Evolutionary conservation across 2,329 filamentous ascomycete species (phyloP).

Genomic region (Amphichorda felina): DNA sequence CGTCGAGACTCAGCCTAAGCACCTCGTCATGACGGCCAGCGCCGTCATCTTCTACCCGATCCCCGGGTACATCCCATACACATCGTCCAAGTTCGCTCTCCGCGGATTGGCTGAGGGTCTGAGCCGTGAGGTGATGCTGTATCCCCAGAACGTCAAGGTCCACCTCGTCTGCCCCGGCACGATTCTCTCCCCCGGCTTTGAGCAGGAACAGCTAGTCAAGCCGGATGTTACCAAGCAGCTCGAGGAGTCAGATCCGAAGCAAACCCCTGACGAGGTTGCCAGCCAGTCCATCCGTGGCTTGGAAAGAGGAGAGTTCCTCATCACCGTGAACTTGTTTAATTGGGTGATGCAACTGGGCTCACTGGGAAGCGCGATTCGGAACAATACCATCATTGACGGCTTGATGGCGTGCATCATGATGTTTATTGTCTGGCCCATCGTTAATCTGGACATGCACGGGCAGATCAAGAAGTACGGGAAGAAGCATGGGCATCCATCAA

Average conservation of each 20-base stretch:
- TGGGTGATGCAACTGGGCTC: constrained; percentile 54
- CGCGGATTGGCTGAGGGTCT: constrained; percentile 74
- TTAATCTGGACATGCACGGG: constrained; percentile 40
- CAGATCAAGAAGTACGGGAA: constrained; percentile 45
- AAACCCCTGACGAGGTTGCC: constrained; percentile 71
- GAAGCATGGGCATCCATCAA: constrained; percentile 45
- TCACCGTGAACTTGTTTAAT: constrained; percentile 65
- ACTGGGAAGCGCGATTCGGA: constrained; percentile 43
- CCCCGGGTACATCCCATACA: constrained; percentile 74
- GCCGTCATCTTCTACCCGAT: constrained; percentile 64
- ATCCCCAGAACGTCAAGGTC: constrained; percentile 71
- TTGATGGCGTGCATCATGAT: constrained; percentile 37
- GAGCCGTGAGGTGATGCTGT: constrained; percentile 73
- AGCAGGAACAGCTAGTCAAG: constrained; percentile 66
- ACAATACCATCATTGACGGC: constrained; percentile 49
- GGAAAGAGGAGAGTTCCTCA: constrained; percentile 68
- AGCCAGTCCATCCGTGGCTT: constrained; percentile 56
- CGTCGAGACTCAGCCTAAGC: constrained; percentile 42
- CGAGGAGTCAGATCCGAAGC: constrained; percentile 71
- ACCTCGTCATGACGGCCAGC: constrained; percentile 82
- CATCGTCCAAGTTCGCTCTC: constrained; percentile 75
- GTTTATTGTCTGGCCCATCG: constrained; percentile 45
- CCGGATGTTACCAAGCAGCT: constrained; percentile 67
- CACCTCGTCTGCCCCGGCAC: constrained; percentile 78
- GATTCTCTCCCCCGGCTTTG: constrained; percentile 65